Evolutionary conservation across 2,329 filamentous ascomycete genomes (phyloP).

Genomic region (Cordyceps farinosa): DNA sequence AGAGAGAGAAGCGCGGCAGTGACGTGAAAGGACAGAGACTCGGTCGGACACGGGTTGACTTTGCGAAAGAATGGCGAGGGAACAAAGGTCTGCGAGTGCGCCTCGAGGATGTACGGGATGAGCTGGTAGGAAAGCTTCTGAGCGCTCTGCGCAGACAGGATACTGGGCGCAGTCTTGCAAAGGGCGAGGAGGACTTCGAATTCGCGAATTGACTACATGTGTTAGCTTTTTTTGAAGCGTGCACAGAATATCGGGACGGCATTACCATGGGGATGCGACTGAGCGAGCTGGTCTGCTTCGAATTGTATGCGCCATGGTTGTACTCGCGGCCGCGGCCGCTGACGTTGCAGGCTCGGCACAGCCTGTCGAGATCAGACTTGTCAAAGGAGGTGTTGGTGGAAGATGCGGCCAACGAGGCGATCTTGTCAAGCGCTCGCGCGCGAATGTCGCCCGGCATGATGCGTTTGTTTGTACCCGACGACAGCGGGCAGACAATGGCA

Average conservation of each 20-base stretch:
- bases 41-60: constrained; percentile 84
- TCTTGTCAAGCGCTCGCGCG: constrained; percentile 61
- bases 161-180: constrained; percentile 79
- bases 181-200: constrained; percentile 88
- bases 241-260: not conserved
- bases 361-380: constrained; percentile 59
- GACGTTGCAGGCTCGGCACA: constrained; percentile 56
- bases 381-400: constrained; percentile 53
- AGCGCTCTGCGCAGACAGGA: constrained; percentile 69
- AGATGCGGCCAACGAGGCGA: constrained; percentile 58
- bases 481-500: not conserved
- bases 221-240: not conserved
- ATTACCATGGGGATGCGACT: constrained; percentile 59
- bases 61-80: constrained; percentile 78
- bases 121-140: constrained; percentile 76
- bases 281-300: constrained; percentile 39
- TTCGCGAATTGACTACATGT: constrained; percentile 73
- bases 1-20: constrained; percentile 78
- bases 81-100: constrained; percentile 72
- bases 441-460: constrained; percentile 55
- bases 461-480: not conserved
- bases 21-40: constrained; percentile 74
- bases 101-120: constrained; percentile 79
- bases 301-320: constrained; percentile 44
- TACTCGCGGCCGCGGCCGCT: constrained; percentile 42